A percentile compares a stretch with the other conserved stretches of the same genome.
Evolutionary conservation across 257 asterid species (phyloP).

Genomic region (Verbena officinalis): DNA sequence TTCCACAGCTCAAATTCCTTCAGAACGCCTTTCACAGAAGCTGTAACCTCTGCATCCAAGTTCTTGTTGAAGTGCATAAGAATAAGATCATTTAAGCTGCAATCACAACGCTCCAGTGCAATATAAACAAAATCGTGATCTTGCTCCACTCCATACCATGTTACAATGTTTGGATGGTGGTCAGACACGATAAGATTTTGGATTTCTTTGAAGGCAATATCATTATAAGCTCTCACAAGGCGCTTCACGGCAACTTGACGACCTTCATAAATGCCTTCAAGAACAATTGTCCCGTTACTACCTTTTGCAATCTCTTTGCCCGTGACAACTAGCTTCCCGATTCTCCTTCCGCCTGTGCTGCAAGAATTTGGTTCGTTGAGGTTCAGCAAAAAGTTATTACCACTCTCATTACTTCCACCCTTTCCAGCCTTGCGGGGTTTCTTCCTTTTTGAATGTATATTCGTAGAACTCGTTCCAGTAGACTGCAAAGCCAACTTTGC

Average conservation of each 20-base stretch:
- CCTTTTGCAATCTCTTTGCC: conserved; percentile 85
- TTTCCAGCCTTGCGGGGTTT: conserved; percentile 65
- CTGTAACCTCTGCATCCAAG: conserved; percentile 40
- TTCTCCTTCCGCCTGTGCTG: conserved; percentile 56
- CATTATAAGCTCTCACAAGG: conserved; percentile 83
- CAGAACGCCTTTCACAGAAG: conserved; percentile 43
- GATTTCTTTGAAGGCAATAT: conserved; percentile 83
- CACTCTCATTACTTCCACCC: conserved; percentile 45
- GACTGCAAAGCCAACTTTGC: conserved; percentile 34
- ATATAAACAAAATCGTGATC: conserved; percentile 93
- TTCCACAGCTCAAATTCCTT: conserved; percentile 58
- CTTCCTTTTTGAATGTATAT: conserved; percentile 58
- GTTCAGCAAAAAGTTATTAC: conserved; percentile 48
- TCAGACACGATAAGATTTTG: conserved; percentile 90
- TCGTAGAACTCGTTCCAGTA: conserved; percentile 29
- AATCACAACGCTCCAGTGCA: conserved; percentile 83
- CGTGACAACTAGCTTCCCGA: conserved; percentile 82
- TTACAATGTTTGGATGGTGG: conserved; percentile 81
- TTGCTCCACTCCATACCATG: conserved; percentile 91
- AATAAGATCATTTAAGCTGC: conserved; percentile 88
- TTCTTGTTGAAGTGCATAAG: conserved; percentile 46
- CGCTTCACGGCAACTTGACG: conserved; percentile 96
- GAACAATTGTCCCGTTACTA: conserved; percentile 89
- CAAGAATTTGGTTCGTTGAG: conserved; percentile 45
- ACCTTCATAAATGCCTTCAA: conserved; percentile 87